Evolutionary conservation across 495 filamentous ascomycete genomes (phyloP), one percentile per base, ranked within the genome.

Genomic region (Tuber umbilicatum): DNA sequence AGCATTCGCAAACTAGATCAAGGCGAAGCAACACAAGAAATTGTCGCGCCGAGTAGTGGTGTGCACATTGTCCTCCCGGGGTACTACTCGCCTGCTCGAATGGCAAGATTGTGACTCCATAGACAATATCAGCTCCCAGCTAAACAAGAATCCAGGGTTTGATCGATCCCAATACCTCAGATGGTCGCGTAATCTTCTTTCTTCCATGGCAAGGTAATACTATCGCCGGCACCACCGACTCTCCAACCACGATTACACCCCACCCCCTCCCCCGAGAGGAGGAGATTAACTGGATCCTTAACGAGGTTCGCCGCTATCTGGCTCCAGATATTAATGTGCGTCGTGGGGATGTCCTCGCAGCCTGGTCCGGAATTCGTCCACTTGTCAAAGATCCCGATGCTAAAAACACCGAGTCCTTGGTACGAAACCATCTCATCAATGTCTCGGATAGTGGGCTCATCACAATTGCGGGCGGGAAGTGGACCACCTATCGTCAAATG

Each of bases 401-500:
- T 60, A 91, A 91, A 83, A 97, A 94, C 83, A 97, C 95, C 9
- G 91, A 97, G 83, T 94, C 94, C 5, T 89, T 99, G 42, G 95
- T 99, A 40, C 93, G 95, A 71, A 98, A 95, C 84, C 95, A 99
- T 82, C 87, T 99, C 73, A 90, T 99, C 81, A 91, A 94, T 75
- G 88, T 94, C 39, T 97, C 94, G 17, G 83, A 87, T 1, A 94
- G 92, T 14, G 95, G 95, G 4, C 89, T 99, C 41, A 83, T 99
- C 70, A 99, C 95, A 64, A 94, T 93, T 83, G 93, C 94, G n/a
- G 95, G 95, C 75, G 95, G 95, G 35, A 98, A 98, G 85, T 99
- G 95, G 95, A 99, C 95, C 5, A 99, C 95, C 7, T 99, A 99
- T 85, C 91, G 95, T 43, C 94, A 99, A 82, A 99, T 99, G 95